A percentile compares a stretch with the other conserved stretches of the same genome.
phyloP scores from a whole-genome alignment of 129 eudicot species.

The Silybum marianum region DNA sequence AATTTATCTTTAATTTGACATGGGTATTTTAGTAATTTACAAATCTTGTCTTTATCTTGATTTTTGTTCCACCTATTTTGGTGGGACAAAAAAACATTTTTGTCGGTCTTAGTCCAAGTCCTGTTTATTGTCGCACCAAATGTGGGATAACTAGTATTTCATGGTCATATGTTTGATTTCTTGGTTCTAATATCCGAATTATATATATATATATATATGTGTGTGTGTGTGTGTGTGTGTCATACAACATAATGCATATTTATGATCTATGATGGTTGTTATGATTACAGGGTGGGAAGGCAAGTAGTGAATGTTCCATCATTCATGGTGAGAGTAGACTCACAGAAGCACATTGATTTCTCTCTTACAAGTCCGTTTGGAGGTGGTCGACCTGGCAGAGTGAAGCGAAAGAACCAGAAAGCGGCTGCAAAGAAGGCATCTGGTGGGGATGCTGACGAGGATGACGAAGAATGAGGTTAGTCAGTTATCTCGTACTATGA shows the following conservation, averaged over 20 bases:
- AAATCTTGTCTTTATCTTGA: no score
- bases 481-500: background rate
- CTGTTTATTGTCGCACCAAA: background rate
- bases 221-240: no score
- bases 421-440: constrained; percentile 82
- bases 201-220: background rate
- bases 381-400: constrained; percentile 81
- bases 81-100: background rate
- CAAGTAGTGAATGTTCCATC: constrained; percentile 81
- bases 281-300: constrained; percentile 58
- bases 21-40: background rate
- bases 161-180: background rate
- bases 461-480: constrained; percentile 58
- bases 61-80: background rate
- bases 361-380: constrained; percentile 82
- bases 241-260: background rate
- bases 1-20: background rate
- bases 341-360: constrained; percentile 73
- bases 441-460: constrained; percentile 78
- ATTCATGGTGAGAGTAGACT: constrained; percentile 69
- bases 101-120: background rate
- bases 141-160: background rate
- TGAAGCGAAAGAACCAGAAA: constrained; percentile 76
- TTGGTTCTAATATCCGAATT: background rate
- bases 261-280: background rate